These are phyloP conservation scores for Casaregolazyma lundiana DNA, from an alignment of 1,139 yeast genomes.

Conservation along the genomic window DNA sequence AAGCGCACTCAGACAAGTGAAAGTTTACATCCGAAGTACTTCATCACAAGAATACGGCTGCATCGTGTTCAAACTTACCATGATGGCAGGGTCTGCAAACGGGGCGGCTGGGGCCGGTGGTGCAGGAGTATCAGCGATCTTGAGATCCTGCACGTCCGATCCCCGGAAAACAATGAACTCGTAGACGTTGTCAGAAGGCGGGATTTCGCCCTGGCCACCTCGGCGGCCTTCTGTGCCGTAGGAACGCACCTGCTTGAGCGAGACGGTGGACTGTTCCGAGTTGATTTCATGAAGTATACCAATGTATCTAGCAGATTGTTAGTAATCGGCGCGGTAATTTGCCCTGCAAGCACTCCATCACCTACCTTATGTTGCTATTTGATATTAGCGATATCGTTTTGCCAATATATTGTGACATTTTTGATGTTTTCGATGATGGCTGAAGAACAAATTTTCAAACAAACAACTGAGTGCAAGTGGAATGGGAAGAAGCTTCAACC, in stretches of 20 bases:
- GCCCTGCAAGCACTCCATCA: constrained; percentile 8
- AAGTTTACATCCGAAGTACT: constrained; percentile 32
- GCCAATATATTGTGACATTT: constrained; percentile 85
- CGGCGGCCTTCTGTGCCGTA: constrained; percentile 93
- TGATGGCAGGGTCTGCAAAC: constrained; percentile 32
- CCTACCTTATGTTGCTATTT: constrained; percentile 68
- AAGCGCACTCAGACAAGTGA: constrained; percentile 28
- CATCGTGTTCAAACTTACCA: constrained; percentile 25
- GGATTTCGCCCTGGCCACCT: constrained; percentile 65
- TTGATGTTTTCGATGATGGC: background rate
- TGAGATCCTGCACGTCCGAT: constrained; percentile 84
- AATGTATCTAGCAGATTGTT: constrained; percentile 51
- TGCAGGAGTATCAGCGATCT: constrained; percentile 66
- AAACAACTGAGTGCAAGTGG: background rate
- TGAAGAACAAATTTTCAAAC: constrained; percentile 3
- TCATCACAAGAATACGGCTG: constrained; percentile 25
- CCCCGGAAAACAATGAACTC: constrained; percentile 87
- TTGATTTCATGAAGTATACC: constrained; percentile 84
- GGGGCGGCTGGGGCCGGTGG: constrained; percentile 24
- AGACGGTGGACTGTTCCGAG: constrained; percentile 87
- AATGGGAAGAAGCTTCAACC: background rate
- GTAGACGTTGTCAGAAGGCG: constrained; percentile 67
- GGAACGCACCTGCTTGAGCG: constrained; percentile 74
- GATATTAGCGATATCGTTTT: constrained; percentile 87
- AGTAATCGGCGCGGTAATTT: background rate